Percentiles rank a stretch among this genome's conserved stretches.
phyloP scores from a whole-genome alignment of 495 filamentous ascomycete genomes.

The Lepraria neglecta region DNA sequence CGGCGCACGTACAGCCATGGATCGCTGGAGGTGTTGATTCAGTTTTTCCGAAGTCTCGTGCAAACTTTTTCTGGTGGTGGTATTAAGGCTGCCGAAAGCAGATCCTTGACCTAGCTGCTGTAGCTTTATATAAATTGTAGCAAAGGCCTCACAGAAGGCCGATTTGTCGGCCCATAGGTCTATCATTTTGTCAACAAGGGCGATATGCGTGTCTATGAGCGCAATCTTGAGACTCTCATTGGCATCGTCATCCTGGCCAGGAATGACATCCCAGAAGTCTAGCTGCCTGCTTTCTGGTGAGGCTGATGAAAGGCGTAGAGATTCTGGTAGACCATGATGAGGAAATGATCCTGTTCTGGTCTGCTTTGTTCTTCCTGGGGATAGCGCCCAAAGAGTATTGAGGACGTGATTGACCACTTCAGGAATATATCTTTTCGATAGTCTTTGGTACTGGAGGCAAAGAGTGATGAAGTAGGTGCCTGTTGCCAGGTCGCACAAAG shows the following conservation, averaged over 20 bases:
- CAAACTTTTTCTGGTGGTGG: conserved; percentile 15
- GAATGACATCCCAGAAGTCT: conserved; percentile 52
- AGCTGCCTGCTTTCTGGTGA: conserved; percentile 29
- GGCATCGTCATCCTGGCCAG: conserved; percentile 27
- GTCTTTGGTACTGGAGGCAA: conserved; percentile 67
- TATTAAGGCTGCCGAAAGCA: conserved; percentile 46
- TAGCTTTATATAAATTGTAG: conserved; percentile 51
- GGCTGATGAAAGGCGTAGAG: conserved; percentile 44
- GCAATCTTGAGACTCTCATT: conserved; percentile 50
- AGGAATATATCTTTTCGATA: conserved; percentile 80
- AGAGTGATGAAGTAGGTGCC: conserved; percentile 77
- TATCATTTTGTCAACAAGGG: conserved; percentile 53
- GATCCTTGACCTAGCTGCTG: conserved; percentile 46
- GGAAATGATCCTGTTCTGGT: conserved; percentile 51
- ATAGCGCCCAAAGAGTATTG: conserved; percentile 65
- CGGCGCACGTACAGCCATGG: conserved; percentile 61
- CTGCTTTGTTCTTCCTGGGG: conserved; percentile 44
- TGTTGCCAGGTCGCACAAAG: conserved; percentile 56
- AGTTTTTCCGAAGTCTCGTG: conserved; percentile 30
- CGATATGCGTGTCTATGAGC: conserved; percentile 50
- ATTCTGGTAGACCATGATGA: conserved; percentile 48
- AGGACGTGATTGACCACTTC: conserved; percentile 77
- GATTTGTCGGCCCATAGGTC: conserved; percentile 58
- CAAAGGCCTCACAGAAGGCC: conserved; percentile 70
- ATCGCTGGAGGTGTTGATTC: conserved; percentile 44